These are phyloP conservation scores for Aaosphaeria arxii DNA, from an alignment of 2,329 filamentous ascomycete species.

Conservation along the genomic window DNA sequence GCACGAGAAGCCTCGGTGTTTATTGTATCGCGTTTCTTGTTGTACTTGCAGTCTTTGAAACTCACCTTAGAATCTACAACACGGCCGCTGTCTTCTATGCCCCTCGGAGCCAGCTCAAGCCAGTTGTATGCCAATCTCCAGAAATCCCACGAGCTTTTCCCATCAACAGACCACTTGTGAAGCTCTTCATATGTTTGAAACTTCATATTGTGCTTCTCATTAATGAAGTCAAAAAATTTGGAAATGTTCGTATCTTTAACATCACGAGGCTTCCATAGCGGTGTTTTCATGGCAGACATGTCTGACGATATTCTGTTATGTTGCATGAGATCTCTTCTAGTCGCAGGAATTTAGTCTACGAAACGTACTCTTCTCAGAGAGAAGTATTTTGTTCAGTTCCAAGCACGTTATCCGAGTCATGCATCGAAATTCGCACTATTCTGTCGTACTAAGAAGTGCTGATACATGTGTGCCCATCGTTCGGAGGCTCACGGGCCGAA, in stretches of 20 bases:
- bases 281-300: slow-evolving; percentile 16
- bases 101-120: neutral
- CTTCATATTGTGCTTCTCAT: neutral
- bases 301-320: too few species aligned
- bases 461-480: too few species aligned
- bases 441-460: too few species aligned
- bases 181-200: neutral
- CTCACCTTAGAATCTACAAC: neutral
- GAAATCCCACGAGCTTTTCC: neutral
- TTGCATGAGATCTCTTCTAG: too few species aligned
- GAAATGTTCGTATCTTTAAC: neutral
- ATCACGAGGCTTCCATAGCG: neutral
- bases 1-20: too few species aligned
- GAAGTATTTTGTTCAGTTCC: too few species aligned
- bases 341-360: too few species aligned
- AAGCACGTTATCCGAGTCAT: too few species aligned
- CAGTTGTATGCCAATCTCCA: neutral
- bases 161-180: neutral
- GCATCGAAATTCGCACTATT: too few species aligned
- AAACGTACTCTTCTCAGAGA: too few species aligned
- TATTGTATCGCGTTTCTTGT: neutral
- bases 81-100: neutral
- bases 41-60: neutral
- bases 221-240: neutral
- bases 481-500: too few species aligned